Percentiles rank a stretch among this genome's conserved stretches.
Conservation (phyloP, 2,329 filamentous ascomycete species). For the Colletotrichum tofieldiae region DNA sequence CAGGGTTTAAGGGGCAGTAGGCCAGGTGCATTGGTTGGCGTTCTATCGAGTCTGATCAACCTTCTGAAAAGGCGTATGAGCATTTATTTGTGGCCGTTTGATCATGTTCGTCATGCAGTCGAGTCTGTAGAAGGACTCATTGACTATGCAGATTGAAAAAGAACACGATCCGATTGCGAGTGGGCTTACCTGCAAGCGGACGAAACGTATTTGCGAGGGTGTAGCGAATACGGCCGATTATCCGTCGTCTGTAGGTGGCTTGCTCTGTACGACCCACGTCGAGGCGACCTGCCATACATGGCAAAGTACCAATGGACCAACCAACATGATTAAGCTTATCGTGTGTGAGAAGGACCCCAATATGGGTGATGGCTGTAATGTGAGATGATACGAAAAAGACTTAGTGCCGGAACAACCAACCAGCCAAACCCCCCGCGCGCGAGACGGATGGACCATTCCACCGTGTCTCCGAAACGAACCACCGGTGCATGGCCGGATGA, state of each 20-base stretch:
- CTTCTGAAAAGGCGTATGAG: too few relatives aligned
- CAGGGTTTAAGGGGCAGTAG: too few relatives aligned
- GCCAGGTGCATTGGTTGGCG: neutral
- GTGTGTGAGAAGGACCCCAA: too few relatives aligned
- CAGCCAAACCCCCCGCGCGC: neutral
- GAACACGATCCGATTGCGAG: neutral
- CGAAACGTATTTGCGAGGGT: too few relatives aligned
- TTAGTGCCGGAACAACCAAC: neutral
- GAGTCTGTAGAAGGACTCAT: neutral
- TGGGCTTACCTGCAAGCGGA: neutral
- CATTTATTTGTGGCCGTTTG: too few relatives aligned
- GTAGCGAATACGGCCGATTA: neutral
- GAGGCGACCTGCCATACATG: too few relatives aligned
- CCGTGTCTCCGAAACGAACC: neutral
- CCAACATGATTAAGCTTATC: neutral
- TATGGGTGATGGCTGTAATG: neutral
- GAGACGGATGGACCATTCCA: slow-evolving; percentile 13
- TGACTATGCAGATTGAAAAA: neutral
- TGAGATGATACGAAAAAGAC: neutral
- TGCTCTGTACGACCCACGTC: too few relatives aligned
- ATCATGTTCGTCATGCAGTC: neutral
- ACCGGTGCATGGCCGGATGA: neutral
- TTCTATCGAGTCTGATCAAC: neutral
- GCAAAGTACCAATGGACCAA: neutral
- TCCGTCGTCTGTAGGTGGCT: too few relatives aligned